Percentiles rank a stretch among this genome's conserved stretches.
These are phyloP conservation scores for Fusarium graminum DNA, from an alignment of 2,329 filamentous ascomycete species.

Conservation along the genomic window DNA sequence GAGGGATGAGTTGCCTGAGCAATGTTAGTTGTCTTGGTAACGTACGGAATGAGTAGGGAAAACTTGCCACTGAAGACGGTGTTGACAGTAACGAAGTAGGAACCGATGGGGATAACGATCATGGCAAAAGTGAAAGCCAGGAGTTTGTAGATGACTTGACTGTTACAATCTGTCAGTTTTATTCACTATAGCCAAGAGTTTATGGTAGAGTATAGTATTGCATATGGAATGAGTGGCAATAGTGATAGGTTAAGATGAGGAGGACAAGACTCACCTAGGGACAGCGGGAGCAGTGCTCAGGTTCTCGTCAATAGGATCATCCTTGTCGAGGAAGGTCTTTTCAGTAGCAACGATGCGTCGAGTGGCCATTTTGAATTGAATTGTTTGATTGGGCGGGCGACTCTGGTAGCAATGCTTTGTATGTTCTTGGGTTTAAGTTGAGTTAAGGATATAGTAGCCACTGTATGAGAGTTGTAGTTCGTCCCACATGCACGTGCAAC, in stretches of 20 bases:
- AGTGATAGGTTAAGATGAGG: constrained; percentile 18
- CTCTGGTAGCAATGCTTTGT: constrained; percentile 12
- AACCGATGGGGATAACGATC: constrained; percentile 86
- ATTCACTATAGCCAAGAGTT: neutral
- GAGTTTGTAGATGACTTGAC: constrained; percentile 89
- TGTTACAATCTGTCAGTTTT: constrained; percentile 51
- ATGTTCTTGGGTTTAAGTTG: constrained; percentile 20
- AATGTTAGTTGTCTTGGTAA: constrained; percentile 28
- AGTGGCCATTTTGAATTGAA: constrained; percentile 72
- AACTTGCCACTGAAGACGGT: constrained; percentile 78
- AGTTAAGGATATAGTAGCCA: constrained; percentile 19
- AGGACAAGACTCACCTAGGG: constrained; percentile 72
- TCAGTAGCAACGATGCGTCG: constrained; percentile 74
- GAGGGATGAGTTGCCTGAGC: constrained; percentile 85
- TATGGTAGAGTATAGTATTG: constrained; percentile 4
- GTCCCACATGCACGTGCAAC: constrained; percentile 47
- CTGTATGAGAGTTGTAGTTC: constrained; percentile 17
- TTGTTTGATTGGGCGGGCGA: constrained; percentile 13
- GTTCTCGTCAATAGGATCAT: constrained; percentile 66
- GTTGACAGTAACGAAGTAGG: constrained; percentile 86
- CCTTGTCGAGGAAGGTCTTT: constrained; percentile 74
- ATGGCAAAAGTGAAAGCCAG: constrained; percentile 92
- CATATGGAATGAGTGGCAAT: constrained; percentile 14
- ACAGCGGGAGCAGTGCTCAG: constrained; percentile 87
- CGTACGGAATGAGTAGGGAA: constrained; percentile 3